A percentile compares a stretch with the other conserved stretches of the same genome.
These are phyloP conservation scores for Backusella tuberculispora DNA, from an alignment of 192 early-diverging fungal genomes.

Conservation along the genomic window DNA sequence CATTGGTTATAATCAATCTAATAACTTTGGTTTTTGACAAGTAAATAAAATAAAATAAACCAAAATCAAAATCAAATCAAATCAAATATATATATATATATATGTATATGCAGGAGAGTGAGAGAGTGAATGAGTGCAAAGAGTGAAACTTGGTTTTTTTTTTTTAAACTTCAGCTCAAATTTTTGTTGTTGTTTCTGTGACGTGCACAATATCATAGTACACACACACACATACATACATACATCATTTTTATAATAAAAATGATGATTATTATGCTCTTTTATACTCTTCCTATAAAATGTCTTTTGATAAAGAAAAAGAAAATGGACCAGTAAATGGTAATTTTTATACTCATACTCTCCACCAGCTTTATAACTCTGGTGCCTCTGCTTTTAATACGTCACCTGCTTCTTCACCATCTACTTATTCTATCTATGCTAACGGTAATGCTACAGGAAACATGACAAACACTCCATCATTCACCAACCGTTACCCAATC, in stretches of 20 bases:
- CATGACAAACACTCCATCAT: background rate
- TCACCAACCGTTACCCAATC: slow-evolving; percentile 7
- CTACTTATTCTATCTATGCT: slow-evolving; percentile 10
- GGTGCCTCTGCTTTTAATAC: background rate
- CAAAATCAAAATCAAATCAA: background rate
- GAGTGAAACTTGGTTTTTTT: background rate
- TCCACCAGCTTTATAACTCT: slow-evolving; percentile 13
- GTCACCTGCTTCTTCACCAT: slow-evolving; percentile 20
- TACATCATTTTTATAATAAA: slow-evolving; percentile 7
- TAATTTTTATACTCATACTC: background rate
- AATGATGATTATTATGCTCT: background rate
- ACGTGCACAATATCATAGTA: background rate
- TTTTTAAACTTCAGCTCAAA: background rate
- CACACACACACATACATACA: background rate
- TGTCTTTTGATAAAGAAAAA: slow-evolving; percentile 25
- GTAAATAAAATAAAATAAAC: background rate
- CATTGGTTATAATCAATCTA: slow-evolving; percentile 33
- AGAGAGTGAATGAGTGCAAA: background rate
- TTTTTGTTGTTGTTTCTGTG: background rate
- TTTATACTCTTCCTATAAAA: slow-evolving; percentile 9
- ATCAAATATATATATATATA: too few relatives aligned
- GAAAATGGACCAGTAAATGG: slow-evolving; percentile 14
- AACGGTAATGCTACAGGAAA: slow-evolving; percentile 1
- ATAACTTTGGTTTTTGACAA: slow-evolving; percentile 37
- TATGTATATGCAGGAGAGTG: background rate